Evolutionary conservation across 2,329 filamentous ascomycete genomes (phyloP), one percentile per base, ranked within the genome.

Genomic region (Aspergillus cejpii): DNA sequence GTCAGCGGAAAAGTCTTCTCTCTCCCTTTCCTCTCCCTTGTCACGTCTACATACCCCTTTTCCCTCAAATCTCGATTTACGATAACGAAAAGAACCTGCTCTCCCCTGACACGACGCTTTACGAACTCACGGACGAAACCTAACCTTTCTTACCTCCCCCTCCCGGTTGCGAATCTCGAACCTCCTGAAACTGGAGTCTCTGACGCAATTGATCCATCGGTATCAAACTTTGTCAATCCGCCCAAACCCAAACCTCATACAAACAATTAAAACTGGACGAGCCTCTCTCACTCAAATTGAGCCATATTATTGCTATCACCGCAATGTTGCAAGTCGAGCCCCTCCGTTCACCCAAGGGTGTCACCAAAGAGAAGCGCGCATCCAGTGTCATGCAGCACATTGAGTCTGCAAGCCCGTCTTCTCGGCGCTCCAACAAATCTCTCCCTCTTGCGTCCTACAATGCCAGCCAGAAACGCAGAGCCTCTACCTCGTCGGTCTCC

Each of bases 401-500:
- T 56, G 23, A 43, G 56, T 51, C 40, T 29, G 38, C 47, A 21
- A 57, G 45, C 34, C 55, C 53, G 19, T 51, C 57, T 14, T 46
- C 53, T 5, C 55, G 56, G 33, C 63, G 59, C 38, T 49, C 55
- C 12, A 59, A 55, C 40, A 58, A 60, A 39, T 42, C 50, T 11
- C 47, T 59, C 24, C 43, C 59, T 28, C 43, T 57, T 29, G 55
- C 53, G 17, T 47, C 51, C 11, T 37, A 51, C 27, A 52, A 49
- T 15, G 47, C 53, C 21, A 60, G 63, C 23, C 56, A 60, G 42
- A 68, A 67, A 46, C 55, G 66, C 39, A 61, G 65, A 39, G 60
- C 62, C 1, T 64, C 62, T 1, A 55, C 63, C 15, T 61, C 63
- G 5, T 66, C 64, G 3, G 58, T 66, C 39, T 68, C 65, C 5